Evolutionary conservation across 2,329 filamentous ascomycete species (phyloP).

Genomic region (Claviceps sp.): DNA sequence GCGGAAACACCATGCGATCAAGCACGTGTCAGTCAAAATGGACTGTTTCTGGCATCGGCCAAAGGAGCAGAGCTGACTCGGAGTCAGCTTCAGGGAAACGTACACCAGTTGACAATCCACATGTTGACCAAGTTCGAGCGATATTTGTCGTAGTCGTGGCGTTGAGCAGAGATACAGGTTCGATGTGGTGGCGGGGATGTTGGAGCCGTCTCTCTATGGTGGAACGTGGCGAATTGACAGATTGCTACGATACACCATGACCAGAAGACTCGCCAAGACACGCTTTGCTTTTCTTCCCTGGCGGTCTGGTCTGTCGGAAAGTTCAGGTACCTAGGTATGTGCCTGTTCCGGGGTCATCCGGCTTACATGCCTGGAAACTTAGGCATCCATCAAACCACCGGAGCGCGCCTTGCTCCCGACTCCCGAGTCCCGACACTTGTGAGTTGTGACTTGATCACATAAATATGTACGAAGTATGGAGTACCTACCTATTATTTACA

Average conservation of each 20-base stretch:
- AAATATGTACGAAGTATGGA: no score
- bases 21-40: constrained; percentile 21
- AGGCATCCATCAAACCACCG: constrained; percentile 9
- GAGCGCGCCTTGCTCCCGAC: no score
- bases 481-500: no score
- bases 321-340: background rate
- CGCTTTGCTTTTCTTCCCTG: background rate
- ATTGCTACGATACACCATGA: constrained; percentile 1
- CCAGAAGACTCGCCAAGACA: background rate
- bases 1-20: constrained; percentile 1
- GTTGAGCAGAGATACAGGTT: constrained; percentile 8
- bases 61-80: constrained; percentile 1
- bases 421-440: no score
- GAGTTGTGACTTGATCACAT: no score
- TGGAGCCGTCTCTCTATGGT: constrained; percentile 2
- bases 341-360: background rate
- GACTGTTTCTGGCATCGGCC: background rate
- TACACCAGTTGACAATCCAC: constrained; percentile 98
- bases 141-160: constrained; percentile 7
- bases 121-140: constrained; percentile 34
- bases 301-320: background rate
- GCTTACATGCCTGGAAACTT: constrained; percentile 9
- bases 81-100: constrained; percentile 20
- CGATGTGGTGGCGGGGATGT: constrained; percentile 9
- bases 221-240: constrained; percentile 4